Conservation (phyloP, 768 basidiomycete genomes). For the Hebeloma cylindrosporum region DNA sequence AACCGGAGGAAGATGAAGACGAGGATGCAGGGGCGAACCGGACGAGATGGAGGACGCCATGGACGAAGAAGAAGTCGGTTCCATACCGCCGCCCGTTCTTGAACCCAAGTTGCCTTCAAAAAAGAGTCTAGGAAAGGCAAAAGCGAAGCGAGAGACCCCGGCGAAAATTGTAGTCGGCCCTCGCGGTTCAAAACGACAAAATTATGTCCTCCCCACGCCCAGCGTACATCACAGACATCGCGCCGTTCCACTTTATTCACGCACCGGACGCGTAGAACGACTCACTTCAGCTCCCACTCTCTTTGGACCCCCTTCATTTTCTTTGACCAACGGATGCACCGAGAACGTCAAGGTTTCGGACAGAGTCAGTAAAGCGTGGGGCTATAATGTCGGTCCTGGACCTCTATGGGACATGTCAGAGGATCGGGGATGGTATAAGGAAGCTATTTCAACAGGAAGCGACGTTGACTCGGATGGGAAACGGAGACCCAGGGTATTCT, state of each 20-base stretch:
- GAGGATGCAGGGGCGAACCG: slow-evolving; percentile 26
- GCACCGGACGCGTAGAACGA: slow-evolving; percentile 57
- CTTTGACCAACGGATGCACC: slow-evolving; percentile 59
- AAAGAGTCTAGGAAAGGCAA: slow-evolving; percentile 30
- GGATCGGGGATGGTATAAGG: slow-evolving; percentile 78
- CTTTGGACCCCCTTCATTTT: slow-evolving; percentile 43
- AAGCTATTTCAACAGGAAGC: slow-evolving; percentile 37
- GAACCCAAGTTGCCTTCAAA: slow-evolving; percentile 16
- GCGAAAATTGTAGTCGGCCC: slow-evolving; percentile 15
- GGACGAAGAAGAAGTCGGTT: slow-evolving; percentile 26
- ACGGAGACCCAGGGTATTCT: slow-evolving; percentile 61
- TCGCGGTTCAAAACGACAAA: slow-evolving; percentile 44
- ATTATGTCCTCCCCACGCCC: slow-evolving; percentile 60
- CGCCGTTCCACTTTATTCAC: slow-evolving; percentile 58
- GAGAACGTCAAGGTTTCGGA: slow-evolving; percentile 45
- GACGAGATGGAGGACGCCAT: slow-evolving; percentile 16
- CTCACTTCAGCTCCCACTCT: slow-evolving; percentile 48
- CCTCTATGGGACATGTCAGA: slow-evolving; percentile 80
- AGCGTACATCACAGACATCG: slow-evolving; percentile 74
- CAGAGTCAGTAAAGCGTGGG: slow-evolving; percentile 70
- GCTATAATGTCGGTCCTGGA: slow-evolving; percentile 71
- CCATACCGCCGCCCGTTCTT: slow-evolving; percentile 14
- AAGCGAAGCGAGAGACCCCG: slow-evolving; percentile 24
- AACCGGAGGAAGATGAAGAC: slow-evolving; percentile 26
- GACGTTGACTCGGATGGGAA: slow-evolving; percentile 45